Evolutionary conservation across 495 filamentous ascomycete species (phyloP).

Genomic region (Penicillium robsamsonii): DNA sequence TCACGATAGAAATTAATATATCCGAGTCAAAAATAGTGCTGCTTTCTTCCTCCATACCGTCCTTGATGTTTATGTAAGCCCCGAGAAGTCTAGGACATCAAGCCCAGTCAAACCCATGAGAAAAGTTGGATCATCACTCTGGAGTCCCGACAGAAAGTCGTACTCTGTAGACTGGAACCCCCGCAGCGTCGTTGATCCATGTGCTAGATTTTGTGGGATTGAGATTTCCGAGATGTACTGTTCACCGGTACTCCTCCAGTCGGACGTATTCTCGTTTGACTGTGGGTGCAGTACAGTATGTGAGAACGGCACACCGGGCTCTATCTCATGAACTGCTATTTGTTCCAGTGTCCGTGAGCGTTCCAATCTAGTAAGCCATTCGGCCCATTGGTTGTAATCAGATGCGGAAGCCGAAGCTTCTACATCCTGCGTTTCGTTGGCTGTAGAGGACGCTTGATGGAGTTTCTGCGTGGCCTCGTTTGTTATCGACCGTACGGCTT

Average conservation of each 20-base stretch:
- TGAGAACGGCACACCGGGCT: background rate
- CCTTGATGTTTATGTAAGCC: conserved; percentile 6
- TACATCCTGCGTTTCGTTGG: background rate
- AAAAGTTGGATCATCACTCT: conserved; percentile 21
- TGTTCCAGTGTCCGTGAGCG: background rate
- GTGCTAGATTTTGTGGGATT: background rate
- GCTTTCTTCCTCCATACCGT: background rate
- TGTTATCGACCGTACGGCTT: conserved; percentile 24
- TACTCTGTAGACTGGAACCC: background rate
- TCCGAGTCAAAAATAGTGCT: too few species aligned
- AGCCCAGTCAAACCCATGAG: conserved; percentile 28
- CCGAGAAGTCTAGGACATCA: conserved; percentile 23
- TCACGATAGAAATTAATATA: too few species aligned
- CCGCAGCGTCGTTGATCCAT: background rate
- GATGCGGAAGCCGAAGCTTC: background rate
- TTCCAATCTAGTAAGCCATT: conserved; percentile 16
- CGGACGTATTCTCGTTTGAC: background rate
- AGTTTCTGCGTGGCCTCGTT: conserved; percentile 23
- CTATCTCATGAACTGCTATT: background rate
- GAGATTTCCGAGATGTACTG: background rate
- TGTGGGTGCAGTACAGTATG: background rate
- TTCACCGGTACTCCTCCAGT: conserved; percentile 5
- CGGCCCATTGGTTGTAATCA: conserved; percentile 18
- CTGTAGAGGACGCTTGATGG: background rate
- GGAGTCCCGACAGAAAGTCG: conserved; percentile 10